Evolutionary conservation across 768 basidiomycete species (phyloP).

Genomic region (Ephemerocybe angulata): DNA sequence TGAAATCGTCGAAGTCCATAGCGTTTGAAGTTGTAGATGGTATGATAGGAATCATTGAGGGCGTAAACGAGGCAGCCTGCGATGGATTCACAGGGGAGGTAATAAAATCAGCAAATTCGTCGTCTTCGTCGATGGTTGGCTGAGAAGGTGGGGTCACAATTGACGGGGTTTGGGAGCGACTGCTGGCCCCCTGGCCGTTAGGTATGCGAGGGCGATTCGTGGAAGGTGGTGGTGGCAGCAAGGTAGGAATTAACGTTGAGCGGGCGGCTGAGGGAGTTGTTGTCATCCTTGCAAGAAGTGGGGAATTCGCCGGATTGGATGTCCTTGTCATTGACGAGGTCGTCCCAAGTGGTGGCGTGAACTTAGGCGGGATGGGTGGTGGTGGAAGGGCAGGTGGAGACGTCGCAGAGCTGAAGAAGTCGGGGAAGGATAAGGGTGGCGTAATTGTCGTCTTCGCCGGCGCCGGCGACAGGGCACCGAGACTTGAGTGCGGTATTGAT

Average conservation of each 20-base stretch:
- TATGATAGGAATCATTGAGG: slow-evolving; percentile 2
- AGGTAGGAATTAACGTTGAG: background rate
- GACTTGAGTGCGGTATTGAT: slow-evolving; percentile 10
- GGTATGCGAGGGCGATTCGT: background rate
- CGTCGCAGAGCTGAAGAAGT: background rate
- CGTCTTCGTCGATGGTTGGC: slow-evolving; percentile 34
- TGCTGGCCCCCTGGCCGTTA: background rate
- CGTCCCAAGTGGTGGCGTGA: too few species aligned
- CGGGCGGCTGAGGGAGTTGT: background rate
- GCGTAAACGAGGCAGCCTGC: slow-evolving; percentile 12
- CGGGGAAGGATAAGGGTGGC: background rate
- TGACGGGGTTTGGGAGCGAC: slow-evolving; percentile 2
- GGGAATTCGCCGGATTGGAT: background rate
- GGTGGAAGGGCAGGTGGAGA: background rate
- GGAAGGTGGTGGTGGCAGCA: slow-evolving; percentile 4
- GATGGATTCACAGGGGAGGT: slow-evolving; percentile 27
- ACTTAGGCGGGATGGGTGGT: background rate
- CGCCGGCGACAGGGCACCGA: background rate
- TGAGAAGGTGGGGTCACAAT: background rate
- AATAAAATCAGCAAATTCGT: slow-evolving; percentile 53
- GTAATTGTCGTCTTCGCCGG: slow-evolving; percentile 2
- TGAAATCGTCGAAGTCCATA: slow-evolving; percentile 36
- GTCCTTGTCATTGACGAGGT: background rate
- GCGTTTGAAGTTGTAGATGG: slow-evolving; percentile 14
- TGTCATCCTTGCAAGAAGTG: background rate